Percentiles rank a stretch among this genome's conserved stretches.
Conservation (phyloP, 2,329 filamentous ascomycete genomes). For the Sarocladium oryzae region DNA sequence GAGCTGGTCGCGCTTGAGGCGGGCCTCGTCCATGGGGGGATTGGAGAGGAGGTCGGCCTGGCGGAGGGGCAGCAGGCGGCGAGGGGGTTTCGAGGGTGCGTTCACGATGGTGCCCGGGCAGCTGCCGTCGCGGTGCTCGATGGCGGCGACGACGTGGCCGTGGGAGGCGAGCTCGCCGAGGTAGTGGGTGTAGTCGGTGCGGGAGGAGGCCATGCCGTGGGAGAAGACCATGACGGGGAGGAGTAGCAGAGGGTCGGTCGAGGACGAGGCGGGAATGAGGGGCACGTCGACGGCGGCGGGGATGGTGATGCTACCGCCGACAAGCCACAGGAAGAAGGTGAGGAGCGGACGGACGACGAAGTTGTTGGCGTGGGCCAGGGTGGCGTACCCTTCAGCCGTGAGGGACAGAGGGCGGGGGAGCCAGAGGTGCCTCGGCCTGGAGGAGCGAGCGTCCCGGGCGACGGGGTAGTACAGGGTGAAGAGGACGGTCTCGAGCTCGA, state of each 20-base stretch:
- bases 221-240: slow-evolving; percentile 45
- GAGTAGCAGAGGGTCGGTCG: slow-evolving; percentile 1
- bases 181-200: slow-evolving; percentile 47
- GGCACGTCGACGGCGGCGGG: slow-evolving; percentile 42
- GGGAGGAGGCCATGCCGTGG: slow-evolving; percentile 43
- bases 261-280: slow-evolving; percentile 20
- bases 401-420: slow-evolving; percentile 36
- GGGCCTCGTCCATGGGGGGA: slow-evolving; percentile 26
- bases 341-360: slow-evolving; percentile 36
- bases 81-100: slow-evolving; percentile 15
- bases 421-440: slow-evolving; percentile 33
- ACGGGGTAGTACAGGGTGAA: slow-evolving; percentile 45
- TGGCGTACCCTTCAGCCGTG: slow-evolving; percentile 40
- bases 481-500: slow-evolving; percentile 39
- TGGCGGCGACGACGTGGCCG: slow-evolving; percentile 40
- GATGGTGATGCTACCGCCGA: slow-evolving; percentile 39
- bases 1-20: slow-evolving; percentile 40
- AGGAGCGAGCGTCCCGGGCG: slow-evolving; percentile 19
- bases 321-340: slow-evolving; percentile 32
- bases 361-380: slow-evolving; percentile 36
- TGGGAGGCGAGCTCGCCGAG: slow-evolving; percentile 43
- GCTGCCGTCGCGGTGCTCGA: slow-evolving; percentile 48
- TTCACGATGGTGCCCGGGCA: slow-evolving; percentile 37
- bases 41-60: slow-evolving; percentile 25
- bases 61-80: slow-evolving; percentile 27